Conservation (phyloP, 2,329 filamentous ascomycete species). For the Alternaria triticimaculans region DNA sequence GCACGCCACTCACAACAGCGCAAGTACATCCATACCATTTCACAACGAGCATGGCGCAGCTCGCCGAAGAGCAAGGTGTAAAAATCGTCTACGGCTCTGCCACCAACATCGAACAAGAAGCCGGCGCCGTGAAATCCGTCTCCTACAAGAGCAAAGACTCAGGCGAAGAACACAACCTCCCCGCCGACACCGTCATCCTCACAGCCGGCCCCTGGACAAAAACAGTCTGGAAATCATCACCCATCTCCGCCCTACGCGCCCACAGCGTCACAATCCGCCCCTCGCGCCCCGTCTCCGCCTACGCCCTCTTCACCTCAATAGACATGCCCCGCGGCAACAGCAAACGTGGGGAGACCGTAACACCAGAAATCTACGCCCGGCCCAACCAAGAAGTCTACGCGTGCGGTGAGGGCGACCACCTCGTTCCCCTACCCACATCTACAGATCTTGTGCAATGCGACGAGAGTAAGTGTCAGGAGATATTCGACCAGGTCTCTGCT, state of each 20-base stretch:
- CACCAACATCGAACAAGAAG: conserved; percentile 66
- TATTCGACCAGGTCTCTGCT: conserved; percentile 76
- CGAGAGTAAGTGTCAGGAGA: conserved; percentile 78
- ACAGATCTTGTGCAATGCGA: conserved; percentile 80
- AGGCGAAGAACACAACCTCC: conserved; percentile 55
- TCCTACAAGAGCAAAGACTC: conserved; percentile 63
- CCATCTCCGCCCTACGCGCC: conserved; percentile 66
- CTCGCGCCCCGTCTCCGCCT: conserved; percentile 68
- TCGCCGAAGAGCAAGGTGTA: conserved; percentile 68
- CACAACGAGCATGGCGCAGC: conserved; percentile 79
- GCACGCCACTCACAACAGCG: conserved; percentile 78
- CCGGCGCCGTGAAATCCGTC: conserved; percentile 67
- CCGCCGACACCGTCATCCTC: conserved; percentile 65
- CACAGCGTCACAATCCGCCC: conserved; percentile 69
- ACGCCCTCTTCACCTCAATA: conserved; percentile 88
- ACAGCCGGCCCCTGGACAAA: conserved; percentile 69
- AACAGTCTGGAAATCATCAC: conserved; percentile 59
- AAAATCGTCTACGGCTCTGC: conserved; percentile 73
- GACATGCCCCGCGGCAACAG: conserved; percentile 65
- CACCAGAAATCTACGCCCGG: conserved; percentile 92
- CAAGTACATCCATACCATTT: conserved; percentile 95
- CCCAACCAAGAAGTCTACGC: conserved; percentile 91
- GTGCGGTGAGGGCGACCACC: conserved; percentile 85
- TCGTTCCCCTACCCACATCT: conserved; percentile 75
- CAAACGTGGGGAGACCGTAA: conserved; percentile 61